Conservation (phyloP, 257 asterid species). For the Lavandula angustifolia region DNA sequence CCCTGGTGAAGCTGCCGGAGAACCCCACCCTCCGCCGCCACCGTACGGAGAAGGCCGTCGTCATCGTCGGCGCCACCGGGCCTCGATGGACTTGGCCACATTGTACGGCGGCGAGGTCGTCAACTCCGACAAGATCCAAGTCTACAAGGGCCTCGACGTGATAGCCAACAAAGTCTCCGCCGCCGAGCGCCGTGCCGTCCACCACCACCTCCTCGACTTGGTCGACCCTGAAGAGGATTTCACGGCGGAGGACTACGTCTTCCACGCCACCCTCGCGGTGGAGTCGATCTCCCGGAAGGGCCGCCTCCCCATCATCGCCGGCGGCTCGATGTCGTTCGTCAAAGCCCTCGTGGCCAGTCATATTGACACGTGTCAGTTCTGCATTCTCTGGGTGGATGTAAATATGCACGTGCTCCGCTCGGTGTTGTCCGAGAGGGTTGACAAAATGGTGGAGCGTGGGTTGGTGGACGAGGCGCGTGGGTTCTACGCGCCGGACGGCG, state of each 20-base stretch:
- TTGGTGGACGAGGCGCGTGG: slow-evolving; percentile 23
- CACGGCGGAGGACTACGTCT: slow-evolving; percentile 10
- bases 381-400: slow-evolving; percentile 7
- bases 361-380: neutral
- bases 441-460: slow-evolving; percentile 17
- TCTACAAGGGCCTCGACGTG: slow-evolving; percentile 10
- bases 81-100: slow-evolving; percentile 7
- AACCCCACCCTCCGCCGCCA: neutral
- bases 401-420: neutral
- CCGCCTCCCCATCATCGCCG: slow-evolving; percentile 16
- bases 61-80: slow-evolving; percentile 17
- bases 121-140: slow-evolving; percentile 17
- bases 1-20: slow-evolving; percentile 3
- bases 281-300: neutral
- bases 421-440: slow-evolving; percentile 9
- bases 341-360: slow-evolving; percentile 1
- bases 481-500: slow-evolving; percentile 7
- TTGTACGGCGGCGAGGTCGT: slow-evolving; percentile 15
- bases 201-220: slow-evolving; percentile 17
- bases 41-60: slow-evolving; percentile 8
- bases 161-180: neutral
- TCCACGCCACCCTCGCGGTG: slow-evolving; percentile 5
- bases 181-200: neutral
- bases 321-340: slow-evolving; percentile 9
- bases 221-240: slow-evolving; percentile 4